Conservation (phyloP, 2,329 filamentous ascomycete species). For the Claviceps sp. region DNA sequence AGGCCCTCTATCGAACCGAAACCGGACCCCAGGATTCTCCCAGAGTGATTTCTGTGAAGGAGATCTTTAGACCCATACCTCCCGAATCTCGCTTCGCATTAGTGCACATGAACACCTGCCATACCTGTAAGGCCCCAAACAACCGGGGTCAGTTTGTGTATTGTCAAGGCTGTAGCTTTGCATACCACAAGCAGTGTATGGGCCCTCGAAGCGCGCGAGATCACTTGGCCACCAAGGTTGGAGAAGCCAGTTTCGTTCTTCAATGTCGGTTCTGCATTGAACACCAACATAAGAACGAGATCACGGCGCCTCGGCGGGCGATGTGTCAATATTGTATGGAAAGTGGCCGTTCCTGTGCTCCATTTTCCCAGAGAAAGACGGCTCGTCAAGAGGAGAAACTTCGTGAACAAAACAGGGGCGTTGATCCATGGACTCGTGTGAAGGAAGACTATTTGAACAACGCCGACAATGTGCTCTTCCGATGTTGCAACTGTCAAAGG, state of each 20-base stretch:
- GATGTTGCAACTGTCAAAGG: conserved; percentile 64
- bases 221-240: conserved; percentile 83
- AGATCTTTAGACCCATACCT: conserved; percentile 54
- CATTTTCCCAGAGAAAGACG: conserved; percentile 62
- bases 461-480: conserved; percentile 61
- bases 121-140: conserved; percentile 44
- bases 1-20: conserved; percentile 37
- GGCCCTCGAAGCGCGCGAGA: conserved; percentile 60
- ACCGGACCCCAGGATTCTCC: conserved; percentile 30
- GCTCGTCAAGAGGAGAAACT: conserved; percentile 72
- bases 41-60: conserved; percentile 53
- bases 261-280: conserved; percentile 83
- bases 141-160: conserved; percentile 57
- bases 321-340: conserved; percentile 57
- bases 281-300: conserved; percentile 52
- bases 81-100: conserved; percentile 52
- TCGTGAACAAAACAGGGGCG: conserved; percentile 62
- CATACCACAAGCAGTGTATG: conserved; percentile 75
- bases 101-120: conserved; percentile 58
- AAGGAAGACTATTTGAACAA: conserved; percentile 58
- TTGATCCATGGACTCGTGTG: conserved; percentile 61
- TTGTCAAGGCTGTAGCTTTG: conserved; percentile 80
- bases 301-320: conserved; percentile 53
- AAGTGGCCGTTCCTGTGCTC: conserved; percentile 53
- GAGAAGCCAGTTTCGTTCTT: conserved; percentile 62